A percentile compares a stretch with the other conserved stretches of the same genome.
Conservation (phyloP, 495 filamentous ascomycete species). For the Neurospora africana region DNA sequence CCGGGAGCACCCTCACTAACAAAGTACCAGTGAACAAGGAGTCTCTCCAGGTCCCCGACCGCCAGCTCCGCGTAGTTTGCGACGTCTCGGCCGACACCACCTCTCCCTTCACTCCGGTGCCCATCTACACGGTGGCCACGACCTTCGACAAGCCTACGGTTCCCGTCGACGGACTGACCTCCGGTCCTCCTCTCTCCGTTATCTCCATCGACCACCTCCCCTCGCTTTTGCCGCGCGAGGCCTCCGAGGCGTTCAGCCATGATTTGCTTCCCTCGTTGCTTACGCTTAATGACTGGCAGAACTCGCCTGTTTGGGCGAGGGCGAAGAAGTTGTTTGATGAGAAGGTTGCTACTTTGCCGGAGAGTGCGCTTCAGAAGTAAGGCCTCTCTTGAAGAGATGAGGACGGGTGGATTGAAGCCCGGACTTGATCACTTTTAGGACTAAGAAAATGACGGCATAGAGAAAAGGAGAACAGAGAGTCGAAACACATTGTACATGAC, state of each 20-base stretch:
- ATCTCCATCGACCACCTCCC: conserved; percentile 91
- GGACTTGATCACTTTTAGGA: too few relatives aligned
- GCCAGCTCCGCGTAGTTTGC: conserved; percentile 75
- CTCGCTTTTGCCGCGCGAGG: conserved; percentile 74
- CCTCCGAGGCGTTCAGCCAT: conserved; percentile 71
- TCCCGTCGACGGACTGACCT: conserved; percentile 47
- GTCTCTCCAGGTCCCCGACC: conserved; percentile 53
- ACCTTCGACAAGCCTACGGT: conserved; percentile 81
- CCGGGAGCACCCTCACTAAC: not conserved
- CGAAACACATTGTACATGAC: not conserved
- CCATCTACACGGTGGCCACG: conserved; percentile 73
- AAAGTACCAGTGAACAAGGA: conserved; percentile 45
- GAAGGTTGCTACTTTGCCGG: conserved; percentile 68
- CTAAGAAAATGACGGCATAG: not conserved
- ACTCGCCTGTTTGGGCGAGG: conserved; percentile 65
- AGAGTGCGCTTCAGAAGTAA: conserved; percentile 28
- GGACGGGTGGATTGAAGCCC: too few relatives aligned
- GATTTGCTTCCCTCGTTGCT: conserved; percentile 71
- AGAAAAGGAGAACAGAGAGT: not conserved
- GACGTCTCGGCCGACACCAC: conserved; percentile 68
- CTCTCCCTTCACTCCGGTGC: conserved; percentile 49
- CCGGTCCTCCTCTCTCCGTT: conserved; percentile 54
- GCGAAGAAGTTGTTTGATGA: conserved; percentile 78
- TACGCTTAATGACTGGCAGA: conserved; percentile 63
- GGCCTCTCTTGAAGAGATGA: too few relatives aligned